Base-by-base conservation (phyloP, 257 asterid species). In the Scutellaria baicalensis region DNA sequence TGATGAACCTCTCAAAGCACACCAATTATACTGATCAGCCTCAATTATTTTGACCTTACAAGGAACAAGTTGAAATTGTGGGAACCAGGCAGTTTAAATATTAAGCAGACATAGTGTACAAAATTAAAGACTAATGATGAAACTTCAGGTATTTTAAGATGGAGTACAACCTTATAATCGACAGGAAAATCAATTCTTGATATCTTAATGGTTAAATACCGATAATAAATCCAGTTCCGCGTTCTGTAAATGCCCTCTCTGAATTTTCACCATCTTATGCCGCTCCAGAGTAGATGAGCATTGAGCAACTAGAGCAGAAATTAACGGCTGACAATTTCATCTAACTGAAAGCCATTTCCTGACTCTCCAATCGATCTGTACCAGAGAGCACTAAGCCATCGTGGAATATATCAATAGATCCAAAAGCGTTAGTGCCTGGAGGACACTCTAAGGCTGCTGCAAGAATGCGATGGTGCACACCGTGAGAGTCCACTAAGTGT, bases 401-500 rank as follows among this genome's bases (percentile, higher is more conserved):
- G 18, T 79, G 67, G 61, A 86, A 94, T 43, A 90, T 86, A 61
- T 89, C 92, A 1, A 94, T 35, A 39, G 62, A 72, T 20, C 95
- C 99, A 70, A 81, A 94, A 13, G 99, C 88, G 79, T 88, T 73
- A 3, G 86, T 86, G 13, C 93, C 95, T 0, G 96, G 93, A 40
- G 99, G 97, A 50, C 97, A 89, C 79, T 94, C 97, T 68, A 94
- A 72, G 27, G 97, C 97, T 2, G 97, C 97, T 79, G 88, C 97
- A 17, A 94, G 82, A 78, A 89, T 90, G 51, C 93, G 87, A 76
- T 94, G 99, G 72, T 88, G 97, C 61, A 94, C 78, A 0, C 99
- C 96, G 9, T 81, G 71, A 11, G 95, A 82, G 68, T 94, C 99
- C 38, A 91, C 76, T 0, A 86, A 75, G 43, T 86, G 80, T 18